These are phyloP conservation scores for Lupinus albus DNA, from an alignment of 306 rosid genomes.

Conservation along the genomic window DNA sequence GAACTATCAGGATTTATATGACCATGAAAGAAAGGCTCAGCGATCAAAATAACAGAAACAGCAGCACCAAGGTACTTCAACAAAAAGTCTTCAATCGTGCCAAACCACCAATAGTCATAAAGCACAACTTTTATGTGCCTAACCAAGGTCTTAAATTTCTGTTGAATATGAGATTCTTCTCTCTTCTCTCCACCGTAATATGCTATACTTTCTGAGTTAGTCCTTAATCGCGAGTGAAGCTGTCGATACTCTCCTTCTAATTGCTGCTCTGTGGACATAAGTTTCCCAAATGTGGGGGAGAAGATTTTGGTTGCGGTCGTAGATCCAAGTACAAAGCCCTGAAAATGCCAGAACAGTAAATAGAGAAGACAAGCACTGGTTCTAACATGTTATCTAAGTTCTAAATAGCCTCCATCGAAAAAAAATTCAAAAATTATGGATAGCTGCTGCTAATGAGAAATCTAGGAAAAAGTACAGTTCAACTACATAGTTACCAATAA, in stretches of 20 bases:
- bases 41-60: constrained; percentile 87
- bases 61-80: constrained; percentile 98
- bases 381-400: constrained; percentile 32
- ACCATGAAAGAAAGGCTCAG: constrained; percentile 97
- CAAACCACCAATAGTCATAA: constrained; percentile 99
- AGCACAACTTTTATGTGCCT: constrained; percentile 68
- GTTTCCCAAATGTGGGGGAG: constrained; percentile 93
- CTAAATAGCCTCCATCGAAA: constrained; percentile 30
- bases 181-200: constrained; percentile 92
- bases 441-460: constrained; percentile 33
- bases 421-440: constrained; percentile 25
- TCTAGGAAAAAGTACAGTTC: constrained; percentile 35
- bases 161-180: constrained; percentile 88
- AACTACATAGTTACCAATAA: constrained; percentile 68
- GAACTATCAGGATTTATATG: constrained; percentile 89
- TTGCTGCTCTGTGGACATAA: constrained; percentile 91
- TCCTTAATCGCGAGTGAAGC: constrained; percentile 93
- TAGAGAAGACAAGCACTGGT: constrained; percentile 39
- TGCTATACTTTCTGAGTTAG: constrained; percentile 96
- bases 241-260: constrained; percentile 97
- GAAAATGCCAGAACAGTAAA: constrained; percentile 45
- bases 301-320: constrained; percentile 80
- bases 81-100: constrained; percentile 96
- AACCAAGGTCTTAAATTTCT: constrained; percentile 69
- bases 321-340: constrained; percentile 91